A percentile compares a stretch with the other conserved stretches of the same genome.
Conservation (phyloP, 345 rosid species). For the Trapa incisa region DNA sequence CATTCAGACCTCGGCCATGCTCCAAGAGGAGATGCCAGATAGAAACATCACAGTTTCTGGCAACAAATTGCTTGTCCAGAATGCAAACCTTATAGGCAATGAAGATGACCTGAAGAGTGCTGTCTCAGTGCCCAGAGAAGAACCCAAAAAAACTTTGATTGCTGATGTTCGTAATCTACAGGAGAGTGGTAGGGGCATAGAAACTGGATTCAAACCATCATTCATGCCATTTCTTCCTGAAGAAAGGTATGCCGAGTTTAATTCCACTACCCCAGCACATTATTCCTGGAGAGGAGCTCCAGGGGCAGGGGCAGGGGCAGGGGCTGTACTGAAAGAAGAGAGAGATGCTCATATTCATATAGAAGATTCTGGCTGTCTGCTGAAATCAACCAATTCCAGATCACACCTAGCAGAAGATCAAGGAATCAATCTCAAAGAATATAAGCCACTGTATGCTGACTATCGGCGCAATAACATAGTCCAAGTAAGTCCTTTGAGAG, state of each 20-base stretch:
- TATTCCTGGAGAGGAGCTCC: slow-evolving; percentile 46
- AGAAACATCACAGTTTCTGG: slow-evolving; percentile 30
- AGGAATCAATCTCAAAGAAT: slow-evolving; percentile 7
- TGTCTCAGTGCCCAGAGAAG: slow-evolving; percentile 29
- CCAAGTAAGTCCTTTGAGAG: slow-evolving; percentile 14
- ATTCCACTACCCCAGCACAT: slow-evolving; percentile 22
- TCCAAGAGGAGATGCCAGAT: slow-evolving; percentile 19
- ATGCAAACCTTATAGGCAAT: slow-evolving; percentile 20
- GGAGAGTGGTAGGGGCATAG: slow-evolving; percentile 26
- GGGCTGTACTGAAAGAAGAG: slow-evolving; percentile 33
- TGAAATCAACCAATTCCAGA: slow-evolving; percentile 1
- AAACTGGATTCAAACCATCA: slow-evolving; percentile 29
- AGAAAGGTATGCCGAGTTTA: slow-evolving; percentile 25
- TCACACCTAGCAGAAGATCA: slow-evolving; percentile 19
- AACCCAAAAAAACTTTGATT: slow-evolving; percentile 23
- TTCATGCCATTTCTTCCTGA: slow-evolving; percentile 20
- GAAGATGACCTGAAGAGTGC: slow-evolving; percentile 32
- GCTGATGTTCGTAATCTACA: slow-evolving; percentile 25
- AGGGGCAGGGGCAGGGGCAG: slow-evolving; percentile 13
- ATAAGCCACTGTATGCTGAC: slow-evolving; percentile 27
- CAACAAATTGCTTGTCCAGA: slow-evolving; percentile 25
- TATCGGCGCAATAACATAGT: slow-evolving; percentile 17
- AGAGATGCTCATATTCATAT: slow-evolving; percentile 17
- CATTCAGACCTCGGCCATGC: slow-evolving; percentile 28
- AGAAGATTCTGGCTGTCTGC: slow-evolving; percentile 22